Base-by-base conservation (phyloP, 2,329 filamentous ascomycete species). In the Laburnicola sp. region DNA sequence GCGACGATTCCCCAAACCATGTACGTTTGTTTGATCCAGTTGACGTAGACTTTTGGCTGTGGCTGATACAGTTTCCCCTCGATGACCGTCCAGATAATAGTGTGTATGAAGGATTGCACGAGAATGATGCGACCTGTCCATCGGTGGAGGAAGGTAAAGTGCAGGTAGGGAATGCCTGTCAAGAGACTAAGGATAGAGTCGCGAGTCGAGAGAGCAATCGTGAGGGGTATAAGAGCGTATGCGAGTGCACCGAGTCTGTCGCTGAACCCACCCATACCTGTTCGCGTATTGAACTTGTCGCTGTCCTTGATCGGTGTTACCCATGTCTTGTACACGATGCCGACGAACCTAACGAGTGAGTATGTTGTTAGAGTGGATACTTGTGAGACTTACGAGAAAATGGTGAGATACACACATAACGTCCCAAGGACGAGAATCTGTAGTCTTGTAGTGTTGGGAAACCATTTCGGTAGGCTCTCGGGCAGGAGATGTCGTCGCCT, bases 141-240 rank as follows among this genome's bases (percentile, higher is more conserved):
- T 30, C 86, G 84, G 68, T 91, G 88, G 21, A 91, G 74, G 64
- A 91, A 91, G 70, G 88, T 86, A 78, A 91, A 90, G 62, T 81
- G 82, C 22, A 89, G 86, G 63, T 89, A 89, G 0, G 87, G 86
- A 1, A 90, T 78, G 2, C 87, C 87, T 0, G 86, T 90, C 36
- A 88, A 66, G 6, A 87, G 65, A 1, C 83, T 86, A 2, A 91
- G 78, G 1, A 89, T 71, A 1, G 83, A 87, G 65, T 90, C 87
- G 37, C 87, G 79, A 49, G 76, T 84, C 22, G 81, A 78, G 11
- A 91, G 76, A 25, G 87, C 69, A 16, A 91, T 73, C 0, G 84
- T 84, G 0, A 91, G 75, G 0, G 87, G 87, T 1, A 86, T 89
- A 4, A 91, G 77, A 0, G 86, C 87, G 60, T 86, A 91, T 0